phyloP scores from a whole-genome alignment of 2,329 filamentous ascomycete genomes.

The Sporothrix brasiliensis region DNA sequence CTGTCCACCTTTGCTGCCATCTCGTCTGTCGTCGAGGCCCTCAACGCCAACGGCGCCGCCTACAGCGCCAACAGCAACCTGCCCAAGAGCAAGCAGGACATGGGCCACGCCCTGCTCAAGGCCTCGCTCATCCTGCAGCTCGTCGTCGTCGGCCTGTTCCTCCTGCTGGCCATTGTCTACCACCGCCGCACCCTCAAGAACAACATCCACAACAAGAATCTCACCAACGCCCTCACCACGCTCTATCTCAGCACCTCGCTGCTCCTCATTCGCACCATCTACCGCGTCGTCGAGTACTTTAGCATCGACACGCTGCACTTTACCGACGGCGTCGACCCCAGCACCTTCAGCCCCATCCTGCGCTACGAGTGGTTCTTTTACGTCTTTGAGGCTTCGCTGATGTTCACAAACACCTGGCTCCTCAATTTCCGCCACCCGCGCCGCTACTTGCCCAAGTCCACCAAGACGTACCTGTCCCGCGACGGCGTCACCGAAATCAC shows the following conservation, averaged over 20 bases:
- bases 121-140: conserved; percentile 59
- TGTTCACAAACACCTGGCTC: conserved; percentile 55
- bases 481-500: conserved; percentile 55
- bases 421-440: conserved; percentile 57
- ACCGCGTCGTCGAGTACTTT: conserved; percentile 63
- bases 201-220: conserved; percentile 42
- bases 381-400: conserved; percentile 58
- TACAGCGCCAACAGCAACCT: conserved; percentile 52
- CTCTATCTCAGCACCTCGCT: conserved; percentile 56
- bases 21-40: conserved; percentile 52
- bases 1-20: conserved; percentile 53
- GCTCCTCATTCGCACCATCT: conserved; percentile 59
- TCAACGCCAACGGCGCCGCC: conserved; percentile 54
- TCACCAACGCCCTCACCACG: conserved; percentile 48
- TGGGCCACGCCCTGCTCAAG: conserved; percentile 54
- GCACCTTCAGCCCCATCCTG: conserved; percentile 55
- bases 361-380: conserved; percentile 63
- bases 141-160: conserved; percentile 54
- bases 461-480: conserved; percentile 53
- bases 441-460: conserved; percentile 52
- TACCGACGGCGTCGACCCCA: conserved; percentile 60
- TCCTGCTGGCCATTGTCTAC: conserved; percentile 53
- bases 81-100: conserved; percentile 44
- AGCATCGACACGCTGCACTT: conserved; percentile 57
- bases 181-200: conserved; percentile 50